A percentile compares a stretch with the other conserved stretches of the same genome.
Evolutionary conservation across 768 basidiomycete species (phyloP).

Genomic region (Naganishia friedmannii): DNA sequence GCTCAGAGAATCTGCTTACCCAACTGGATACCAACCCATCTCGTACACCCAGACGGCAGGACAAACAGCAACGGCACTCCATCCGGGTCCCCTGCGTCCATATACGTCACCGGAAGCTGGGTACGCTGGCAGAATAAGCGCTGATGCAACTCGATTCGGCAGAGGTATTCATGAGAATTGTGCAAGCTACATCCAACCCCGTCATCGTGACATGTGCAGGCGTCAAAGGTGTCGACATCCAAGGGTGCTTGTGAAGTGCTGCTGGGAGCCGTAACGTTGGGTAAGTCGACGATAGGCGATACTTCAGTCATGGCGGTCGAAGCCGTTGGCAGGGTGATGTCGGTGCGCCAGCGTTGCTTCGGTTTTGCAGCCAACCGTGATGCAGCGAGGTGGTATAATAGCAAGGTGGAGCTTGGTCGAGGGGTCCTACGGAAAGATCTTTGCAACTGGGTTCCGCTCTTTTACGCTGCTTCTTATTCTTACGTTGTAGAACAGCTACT

Average conservation of each 20-base stretch:
- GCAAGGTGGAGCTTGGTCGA: not conserved
- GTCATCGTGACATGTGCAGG: not conserved
- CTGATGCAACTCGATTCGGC: conserved; percentile 36
- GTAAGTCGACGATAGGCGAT: conserved; percentile 4
- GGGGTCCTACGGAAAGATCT: no score
- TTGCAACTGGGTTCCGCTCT: no score
- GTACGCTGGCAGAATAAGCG: conserved; percentile 41
- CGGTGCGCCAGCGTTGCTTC: no score
- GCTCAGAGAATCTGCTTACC: not conserved
- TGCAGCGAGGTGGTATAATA: not conserved
- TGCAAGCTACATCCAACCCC: conserved; percentile 10
- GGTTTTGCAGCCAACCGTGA: no score
- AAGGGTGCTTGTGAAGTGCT: not conserved
- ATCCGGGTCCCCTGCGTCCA: conserved; percentile 42
- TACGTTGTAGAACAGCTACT: no score
- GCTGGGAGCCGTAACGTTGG: not conserved
- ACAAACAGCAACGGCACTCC: conserved; percentile 41
- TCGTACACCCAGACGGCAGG: conserved; percentile 40
- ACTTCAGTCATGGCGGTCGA: not conserved
- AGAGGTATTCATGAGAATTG: conserved; percentile 33
- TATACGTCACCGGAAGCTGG: conserved; percentile 38
- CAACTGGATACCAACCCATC: conserved; percentile 40
- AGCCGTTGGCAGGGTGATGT: no score
- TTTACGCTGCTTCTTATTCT: no score
- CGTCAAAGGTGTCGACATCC: conserved; percentile 6